Evolutionary conservation across 1,284 basidiomycete genomes (phyloP), one percentile per base, ranked within the genome.

Genomic region (Grifola frondosa): DNA sequence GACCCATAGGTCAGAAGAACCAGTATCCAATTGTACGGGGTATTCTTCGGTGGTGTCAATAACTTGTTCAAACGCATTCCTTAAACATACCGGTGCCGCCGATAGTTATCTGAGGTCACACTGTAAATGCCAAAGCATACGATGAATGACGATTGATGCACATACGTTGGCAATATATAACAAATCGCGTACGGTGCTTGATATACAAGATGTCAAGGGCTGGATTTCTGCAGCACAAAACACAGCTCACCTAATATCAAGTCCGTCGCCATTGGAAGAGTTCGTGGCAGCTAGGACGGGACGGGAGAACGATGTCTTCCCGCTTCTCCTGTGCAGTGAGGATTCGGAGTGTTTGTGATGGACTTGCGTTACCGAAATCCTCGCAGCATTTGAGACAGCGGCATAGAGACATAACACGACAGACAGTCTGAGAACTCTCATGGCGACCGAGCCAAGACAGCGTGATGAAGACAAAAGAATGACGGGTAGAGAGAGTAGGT

Each of bases 1-100:
- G 37, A 89, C 71, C 81, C 88, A 90, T n/a, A 91, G 71, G 65
- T 91, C 88, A 45, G 78, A 88, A 10, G 87, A 90, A 42, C 88
- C 88, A 0, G 87, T 89, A 63, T 91, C 88, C 33, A 91, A 67
- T 62, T 90, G 88, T 6, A 89, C 74, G 32, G 73, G 65, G 60
- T 83, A 85, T 12, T 71, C 84, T 87, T 33, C 33, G 45, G 10
- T 33, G 30, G 26, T 9, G 21, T 25, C 15, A 38, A 12, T 21
- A 19, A 25, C 31, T n/a, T 23, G 15, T 5, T 15, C 22, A 21
- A n/a, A 13, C 11, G 10, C 15, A n/a, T n/a, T n/a, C n/a, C n/a
- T n/a, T n/a, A n/a, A n/a, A n/a, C 79, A 47, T 45, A 88, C 85
- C 68, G 46, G 60, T 65, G 40, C 74, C 77, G 46, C 77, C 86